phyloP scores from a whole-genome alignment of 345 rosid species.

The Eucalyptus coolabah region DNA sequence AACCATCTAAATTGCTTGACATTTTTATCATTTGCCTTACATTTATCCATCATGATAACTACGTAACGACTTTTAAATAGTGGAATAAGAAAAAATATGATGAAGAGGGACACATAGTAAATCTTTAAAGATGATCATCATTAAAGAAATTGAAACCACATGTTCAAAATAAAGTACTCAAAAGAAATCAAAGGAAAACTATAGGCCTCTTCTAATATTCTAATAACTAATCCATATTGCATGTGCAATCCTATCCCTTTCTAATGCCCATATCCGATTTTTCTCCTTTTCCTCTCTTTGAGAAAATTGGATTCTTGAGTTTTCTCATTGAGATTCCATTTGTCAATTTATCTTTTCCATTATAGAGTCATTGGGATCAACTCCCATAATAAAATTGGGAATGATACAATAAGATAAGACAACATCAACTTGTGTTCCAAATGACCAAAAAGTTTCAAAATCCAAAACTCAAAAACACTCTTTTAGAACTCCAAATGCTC shows the following conservation, averaged over 20 bases:
- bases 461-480: not conserved
- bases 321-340: not conserved
- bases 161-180: too few relatives aligned
- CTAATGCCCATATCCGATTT: not conserved
- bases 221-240: too few relatives aligned
- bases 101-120: too few relatives aligned
- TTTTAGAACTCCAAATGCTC: not conserved
- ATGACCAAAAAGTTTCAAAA: not conserved
- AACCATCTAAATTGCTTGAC: not conserved
- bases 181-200: too few relatives aligned
- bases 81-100: too few relatives aligned
- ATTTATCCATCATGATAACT: not conserved
- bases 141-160: too few relatives aligned
- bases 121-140: too few relatives aligned
- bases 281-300: not conserved
- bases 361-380: not conserved
- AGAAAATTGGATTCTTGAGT: not conserved
- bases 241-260: not conserved
- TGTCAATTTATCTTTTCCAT: too few relatives aligned
- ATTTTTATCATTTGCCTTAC: not conserved
- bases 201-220: too few relatives aligned
- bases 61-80: too few relatives aligned
- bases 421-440: not conserved
- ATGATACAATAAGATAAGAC: not conserved
- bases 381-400: not conserved